A percentile compares a stretch with the other conserved stretches of the same genome.
These are phyloP conservation scores for Rhazya stricta DNA, from an alignment of 257 asterid species.

Conservation along the genomic window DNA sequence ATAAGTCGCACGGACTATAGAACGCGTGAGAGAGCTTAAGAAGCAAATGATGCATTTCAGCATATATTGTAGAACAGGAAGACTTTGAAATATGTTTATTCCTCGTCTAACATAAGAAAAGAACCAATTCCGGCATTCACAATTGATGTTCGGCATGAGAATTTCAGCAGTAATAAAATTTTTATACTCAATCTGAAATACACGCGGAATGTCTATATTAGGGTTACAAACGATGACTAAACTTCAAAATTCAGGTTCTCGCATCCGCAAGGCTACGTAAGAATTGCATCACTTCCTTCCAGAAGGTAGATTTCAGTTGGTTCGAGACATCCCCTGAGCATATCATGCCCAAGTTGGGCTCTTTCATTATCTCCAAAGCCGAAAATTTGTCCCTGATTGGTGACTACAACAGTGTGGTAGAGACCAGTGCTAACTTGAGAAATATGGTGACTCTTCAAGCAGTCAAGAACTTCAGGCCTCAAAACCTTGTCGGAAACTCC, in stretches of 20 bases:
- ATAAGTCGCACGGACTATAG: not conserved
- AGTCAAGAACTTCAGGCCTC: conserved; percentile 52
- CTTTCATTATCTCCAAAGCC: conserved; percentile 89
- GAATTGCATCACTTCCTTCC: conserved; percentile 10
- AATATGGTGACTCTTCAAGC: conserved; percentile 53
- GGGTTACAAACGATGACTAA: conserved; percentile 12
- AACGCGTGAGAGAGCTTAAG: not conserved
- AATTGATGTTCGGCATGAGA: not conserved
- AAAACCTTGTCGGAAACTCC: conserved; percentile 51
- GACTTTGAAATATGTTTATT: not conserved
- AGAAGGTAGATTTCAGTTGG: conserved; percentile 55
- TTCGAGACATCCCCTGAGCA: conserved; percentile 54
- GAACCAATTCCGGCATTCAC: no score
- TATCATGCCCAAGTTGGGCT: conserved; percentile 74
- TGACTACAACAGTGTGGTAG: conserved; percentile 69
- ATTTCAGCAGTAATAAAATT: no score
- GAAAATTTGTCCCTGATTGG: conserved; percentile 49
- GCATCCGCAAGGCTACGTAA: not conserved
- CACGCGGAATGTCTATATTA: not conserved
- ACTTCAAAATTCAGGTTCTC: not conserved
- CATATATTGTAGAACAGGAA: not conserved
- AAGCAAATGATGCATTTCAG: not conserved
- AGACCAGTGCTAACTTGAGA: conserved; percentile 88
- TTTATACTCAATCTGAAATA: not conserved
- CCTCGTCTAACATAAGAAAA: not conserved